Evolutionary conservation across 768 basidiomycete genomes (phyloP).

Genomic region (Tubosaeta sp.): DNA sequence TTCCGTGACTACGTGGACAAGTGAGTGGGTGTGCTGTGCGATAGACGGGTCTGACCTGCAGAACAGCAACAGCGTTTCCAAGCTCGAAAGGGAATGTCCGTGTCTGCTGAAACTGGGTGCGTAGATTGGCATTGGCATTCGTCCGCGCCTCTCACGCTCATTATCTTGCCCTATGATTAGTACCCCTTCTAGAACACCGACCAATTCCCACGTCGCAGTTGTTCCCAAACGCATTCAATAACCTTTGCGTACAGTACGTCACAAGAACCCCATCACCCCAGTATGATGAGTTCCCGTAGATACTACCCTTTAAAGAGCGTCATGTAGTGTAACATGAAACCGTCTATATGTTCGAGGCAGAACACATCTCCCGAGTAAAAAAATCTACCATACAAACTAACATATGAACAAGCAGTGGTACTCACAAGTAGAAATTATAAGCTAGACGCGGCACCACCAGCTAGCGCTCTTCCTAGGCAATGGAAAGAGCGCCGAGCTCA

Average conservation of each 20-base stretch:
- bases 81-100: constrained; percentile 48
- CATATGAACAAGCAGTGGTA: constrained; percentile 25
- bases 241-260: constrained; percentile 55
- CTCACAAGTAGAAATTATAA: constrained; percentile 18
- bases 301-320: neutral
- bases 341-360: neutral
- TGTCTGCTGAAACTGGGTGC: constrained; percentile 52
- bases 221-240: constrained; percentile 66
- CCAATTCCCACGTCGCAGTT: constrained; percentile 46
- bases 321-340: neutral
- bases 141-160: constrained; percentile 6
- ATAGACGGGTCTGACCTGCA: constrained; percentile 7
- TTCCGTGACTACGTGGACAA: constrained; percentile 64
- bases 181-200: constrained; percentile 42
- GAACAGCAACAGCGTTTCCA: constrained; percentile 49
- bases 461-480: constrained; percentile 73
- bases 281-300: constrained; percentile 25
- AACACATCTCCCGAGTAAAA: neutral
- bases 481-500: constrained; percentile 65
- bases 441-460: constrained; percentile 40
- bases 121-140: constrained; percentile 21
- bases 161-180: constrained; percentile 30
- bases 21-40: constrained; percentile 35
- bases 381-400: constrained; percentile 27
- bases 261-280: constrained; percentile 17